Evolutionary conservation across 2,329 filamentous ascomycete species (phyloP).

Genomic region (Neofusicoccum laricinum): DNA sequence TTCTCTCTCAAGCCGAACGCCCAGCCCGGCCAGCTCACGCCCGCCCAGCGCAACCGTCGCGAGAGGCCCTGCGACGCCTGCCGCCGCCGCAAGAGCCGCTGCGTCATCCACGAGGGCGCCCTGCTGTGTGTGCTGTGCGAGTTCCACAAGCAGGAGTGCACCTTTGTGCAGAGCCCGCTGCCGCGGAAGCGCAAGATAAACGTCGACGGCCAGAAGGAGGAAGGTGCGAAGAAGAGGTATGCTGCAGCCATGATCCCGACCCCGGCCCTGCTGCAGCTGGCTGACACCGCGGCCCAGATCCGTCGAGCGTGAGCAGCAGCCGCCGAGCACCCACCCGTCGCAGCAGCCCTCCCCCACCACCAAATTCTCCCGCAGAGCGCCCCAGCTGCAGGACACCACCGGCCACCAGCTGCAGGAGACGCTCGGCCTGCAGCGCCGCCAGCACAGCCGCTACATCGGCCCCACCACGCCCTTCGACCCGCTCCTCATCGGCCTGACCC

Average conservation of each 20-base stretch:
- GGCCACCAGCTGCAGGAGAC: slow-evolving; percentile 43
- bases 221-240: slow-evolving; percentile 67
- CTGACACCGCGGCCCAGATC: slow-evolving; percentile 26
- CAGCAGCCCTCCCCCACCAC: slow-evolving; percentile 23
- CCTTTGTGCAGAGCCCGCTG: slow-evolving; percentile 71
- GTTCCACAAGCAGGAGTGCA: slow-evolving; percentile 74
- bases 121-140: slow-evolving; percentile 72
- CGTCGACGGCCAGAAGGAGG: slow-evolving; percentile 60
- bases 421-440: slow-evolving; percentile 71
- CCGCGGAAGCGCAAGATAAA: slow-evolving; percentile 77
- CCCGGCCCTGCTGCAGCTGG: neutral
- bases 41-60: slow-evolving; percentile 36
- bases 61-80: slow-evolving; percentile 62
- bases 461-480: slow-evolving; percentile 81
- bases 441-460: slow-evolving; percentile 80
- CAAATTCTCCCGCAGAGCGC: slow-evolving; percentile 22
- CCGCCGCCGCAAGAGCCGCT: slow-evolving; percentile 69
- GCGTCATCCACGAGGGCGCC: slow-evolving; percentile 74
- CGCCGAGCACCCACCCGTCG: slow-evolving; percentile 22
- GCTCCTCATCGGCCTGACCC: slow-evolving; percentile 75
- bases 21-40: slow-evolving; percentile 33
- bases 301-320: slow-evolving; percentile 31
- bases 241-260: slow-evolving; percentile 28
- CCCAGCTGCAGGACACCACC: slow-evolving; percentile 27
- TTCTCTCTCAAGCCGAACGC: slow-evolving; percentile 34